Evolutionary conservation across 768 basidiomycete genomes (phyloP), one percentile per base, ranked within the genome.

Genomic region (Kondoa subrosea): DNA sequence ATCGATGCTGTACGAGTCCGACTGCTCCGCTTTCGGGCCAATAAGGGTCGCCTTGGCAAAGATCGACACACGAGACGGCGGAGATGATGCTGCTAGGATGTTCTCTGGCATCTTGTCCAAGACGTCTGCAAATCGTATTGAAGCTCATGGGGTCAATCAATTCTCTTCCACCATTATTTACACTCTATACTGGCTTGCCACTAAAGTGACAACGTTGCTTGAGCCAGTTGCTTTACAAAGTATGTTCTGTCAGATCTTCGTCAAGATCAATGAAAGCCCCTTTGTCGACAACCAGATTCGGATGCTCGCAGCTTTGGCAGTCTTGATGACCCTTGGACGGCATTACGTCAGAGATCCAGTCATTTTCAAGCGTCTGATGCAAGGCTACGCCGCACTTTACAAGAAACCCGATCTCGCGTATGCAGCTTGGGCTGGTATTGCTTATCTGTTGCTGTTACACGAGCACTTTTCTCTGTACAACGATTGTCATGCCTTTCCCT

Each of bases 231-330:
- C 85, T 2, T 91, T 88, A 75, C 89, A 91, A 69, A 82, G 88
- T 66, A 76, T 89, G 30, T 85, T 87, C 68, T 82, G 83, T 64
- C 80, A 33, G 34, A 17, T 93, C 16, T 84, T 92, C 70, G 81
- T 84, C 3, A 80, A 81, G 56, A 78, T 90, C 8, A 82, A 87
- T 68, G 76, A 77, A 12, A 83, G 84, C 0, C 85, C 85, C 25
- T 80, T 95, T 50, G 82, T 93, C 69, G 88, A 89, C 75, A 89
- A 93, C 75, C 88, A 92, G 74, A 76, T 84, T 56, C 84, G 92
- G 15, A 78, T 85, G 31, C 74, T 91, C 56, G 85, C 89, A 66
- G 82, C 84, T 1, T 77, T 93, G 58, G 83, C 83, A 30, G 77
- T 96, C 31, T 85, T 88, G 81, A 80, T 90, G 58, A 81, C 90